phyloP scores from a whole-genome alignment of 371 early-diverging fungal species.

The Phascolomyces articulosus region DNA sequence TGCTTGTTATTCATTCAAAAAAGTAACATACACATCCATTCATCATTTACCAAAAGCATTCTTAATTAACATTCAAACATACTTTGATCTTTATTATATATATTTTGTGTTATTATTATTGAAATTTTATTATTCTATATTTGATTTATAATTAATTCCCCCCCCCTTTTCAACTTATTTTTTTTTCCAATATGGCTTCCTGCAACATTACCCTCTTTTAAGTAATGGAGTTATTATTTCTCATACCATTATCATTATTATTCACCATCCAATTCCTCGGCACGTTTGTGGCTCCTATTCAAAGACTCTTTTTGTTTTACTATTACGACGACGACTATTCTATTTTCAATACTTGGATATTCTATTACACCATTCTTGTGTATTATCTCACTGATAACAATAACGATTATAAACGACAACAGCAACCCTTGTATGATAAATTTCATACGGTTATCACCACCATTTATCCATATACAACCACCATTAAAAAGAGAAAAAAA shows the following conservation, averaged over 20 bases:
- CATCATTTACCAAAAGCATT: too few species aligned
- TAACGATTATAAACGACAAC: neutral
- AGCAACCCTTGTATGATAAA: slow-evolving; percentile 4
- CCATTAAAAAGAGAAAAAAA: slow-evolving; percentile 3
- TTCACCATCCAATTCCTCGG: slow-evolving; percentile 1
- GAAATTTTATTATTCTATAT: neutral
- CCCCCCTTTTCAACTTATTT: neutral
- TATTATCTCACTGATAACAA: neutral
- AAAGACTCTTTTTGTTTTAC: neutral
- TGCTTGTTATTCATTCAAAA: too few species aligned
- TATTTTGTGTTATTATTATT: slow-evolving; percentile 1
- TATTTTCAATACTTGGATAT: neutral
- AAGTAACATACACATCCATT: too few species aligned
- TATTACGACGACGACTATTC: neutral
- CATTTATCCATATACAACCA: too few species aligned
- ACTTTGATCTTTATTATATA: too few species aligned
- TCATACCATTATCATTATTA: slow-evolving; percentile 9
- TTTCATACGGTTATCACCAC: neutral
- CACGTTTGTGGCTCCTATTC: slow-evolving; percentile 9
- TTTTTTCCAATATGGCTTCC: slow-evolving; percentile 27
- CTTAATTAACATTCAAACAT: too few species aligned
- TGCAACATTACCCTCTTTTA: slow-evolving; percentile 20
- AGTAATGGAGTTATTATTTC: slow-evolving; percentile 20
- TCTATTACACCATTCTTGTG: neutral
- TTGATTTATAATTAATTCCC: neutral